A percentile compares a stretch with the other conserved stretches of the same genome.
Conservation (phyloP, 495 filamentous ascomycete species). For the Copromyces sp. region DNA sequence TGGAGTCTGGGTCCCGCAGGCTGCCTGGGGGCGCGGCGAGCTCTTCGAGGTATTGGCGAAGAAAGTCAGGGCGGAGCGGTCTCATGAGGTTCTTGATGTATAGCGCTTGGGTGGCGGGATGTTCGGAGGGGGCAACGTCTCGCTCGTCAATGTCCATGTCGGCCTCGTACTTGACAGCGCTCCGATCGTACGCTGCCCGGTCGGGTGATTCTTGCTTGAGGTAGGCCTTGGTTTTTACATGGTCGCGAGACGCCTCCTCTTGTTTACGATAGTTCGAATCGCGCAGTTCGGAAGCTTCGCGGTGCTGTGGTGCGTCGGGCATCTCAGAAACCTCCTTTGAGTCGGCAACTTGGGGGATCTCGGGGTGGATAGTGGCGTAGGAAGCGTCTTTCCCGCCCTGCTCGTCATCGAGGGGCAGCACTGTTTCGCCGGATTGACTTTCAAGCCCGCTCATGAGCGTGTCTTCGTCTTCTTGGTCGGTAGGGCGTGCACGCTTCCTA, state of each 20-base stretch:
- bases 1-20: conserved; percentile 38
- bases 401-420: not conserved
- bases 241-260: not conserved
- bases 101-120: conserved; percentile 73
- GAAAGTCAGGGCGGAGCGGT: conserved; percentile 55
- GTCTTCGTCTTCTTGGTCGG: conserved; percentile 12
- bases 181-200: conserved; percentile 21
- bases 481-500: conserved; percentile 34
- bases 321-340: not conserved
- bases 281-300: not conserved
- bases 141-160: conserved; percentile 20
- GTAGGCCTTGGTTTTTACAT: not conserved
- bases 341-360: not conserved
- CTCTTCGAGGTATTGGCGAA: conserved; percentile 56
- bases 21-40: conserved; percentile 52
- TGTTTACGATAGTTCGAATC: not conserved
- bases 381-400: conserved; percentile 1
- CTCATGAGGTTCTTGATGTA: conserved; percentile 92
- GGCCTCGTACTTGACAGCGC: not conserved
- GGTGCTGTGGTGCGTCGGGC: not conserved
- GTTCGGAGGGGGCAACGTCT: conserved; percentile 55
- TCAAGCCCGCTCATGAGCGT: not conserved
- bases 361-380: conserved; percentile 5
- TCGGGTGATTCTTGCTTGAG: not conserved
- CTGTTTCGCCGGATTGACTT: not conserved